These are phyloP conservation scores for Limonium bicolor DNA, from an alignment of 148 eudicot species.

Conservation along the genomic window DNA sequence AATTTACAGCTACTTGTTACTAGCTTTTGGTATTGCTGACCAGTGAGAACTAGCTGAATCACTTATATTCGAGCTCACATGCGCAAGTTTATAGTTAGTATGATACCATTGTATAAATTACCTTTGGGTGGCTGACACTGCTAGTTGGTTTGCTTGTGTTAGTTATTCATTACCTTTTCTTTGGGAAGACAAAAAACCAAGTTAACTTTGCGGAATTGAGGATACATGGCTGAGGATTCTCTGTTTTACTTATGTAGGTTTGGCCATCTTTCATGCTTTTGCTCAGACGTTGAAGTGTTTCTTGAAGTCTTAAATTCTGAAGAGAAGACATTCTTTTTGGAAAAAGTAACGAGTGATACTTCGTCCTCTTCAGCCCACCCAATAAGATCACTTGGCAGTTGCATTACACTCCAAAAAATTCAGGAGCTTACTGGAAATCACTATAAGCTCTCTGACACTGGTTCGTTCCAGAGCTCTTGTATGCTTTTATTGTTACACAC, in stretches of 20 bases:
- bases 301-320: slow-evolving; percentile 38
- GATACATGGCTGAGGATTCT: too few species aligned
- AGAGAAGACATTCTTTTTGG: slow-evolving; percentile 34
- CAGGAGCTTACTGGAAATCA: slow-evolving; percentile 41
- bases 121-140: too few species aligned
- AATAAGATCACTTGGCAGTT: slow-evolving; percentile 43
- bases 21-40: too few species aligned
- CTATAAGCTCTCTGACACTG: slow-evolving; percentile 30
- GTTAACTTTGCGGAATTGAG: too few species aligned
- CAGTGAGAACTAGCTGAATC: too few species aligned
- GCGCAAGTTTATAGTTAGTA: too few species aligned
- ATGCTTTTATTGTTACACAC: slow-evolving; percentile 1
- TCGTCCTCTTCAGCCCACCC: slow-evolving; percentile 22
- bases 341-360: slow-evolving; percentile 28
- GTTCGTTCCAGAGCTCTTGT: slow-evolving; percentile 18
- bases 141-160: too few species aligned
- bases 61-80: too few species aligned
- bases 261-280: slow-evolving; percentile 82
- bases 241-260: slow-evolving; percentile 30
- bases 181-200: too few species aligned
- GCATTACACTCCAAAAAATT: slow-evolving; percentile 41
- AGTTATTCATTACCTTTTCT: too few species aligned
- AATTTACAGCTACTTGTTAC: too few species aligned
- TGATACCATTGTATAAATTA: too few species aligned
- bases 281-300: slow-evolving; percentile 68